phyloP scores from a whole-genome alignment of 768 basidiomycete genomes.

The Pulveroboletus sp. region DNA sequence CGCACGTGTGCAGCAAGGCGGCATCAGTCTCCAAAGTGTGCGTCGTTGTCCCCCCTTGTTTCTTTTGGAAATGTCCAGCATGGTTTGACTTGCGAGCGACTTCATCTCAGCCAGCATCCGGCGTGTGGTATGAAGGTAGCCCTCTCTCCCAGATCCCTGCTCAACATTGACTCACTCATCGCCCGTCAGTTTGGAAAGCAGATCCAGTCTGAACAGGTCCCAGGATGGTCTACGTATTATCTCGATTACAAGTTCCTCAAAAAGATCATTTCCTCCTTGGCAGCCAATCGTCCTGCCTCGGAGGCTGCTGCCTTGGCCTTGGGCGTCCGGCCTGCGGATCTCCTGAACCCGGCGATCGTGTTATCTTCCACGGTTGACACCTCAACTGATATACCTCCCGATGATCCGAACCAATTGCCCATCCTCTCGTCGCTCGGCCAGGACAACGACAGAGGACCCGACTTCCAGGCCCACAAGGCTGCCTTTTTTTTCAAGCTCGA shows the following conservation, averaged over 20 bases:
- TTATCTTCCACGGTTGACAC: constrained; percentile 18
- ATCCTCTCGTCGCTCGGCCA: constrained; percentile 60
- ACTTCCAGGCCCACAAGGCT: constrained; percentile 93
- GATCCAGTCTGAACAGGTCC: constrained; percentile 92
- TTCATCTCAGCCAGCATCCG: constrained; percentile 10
- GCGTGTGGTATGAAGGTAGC: constrained; percentile 33
- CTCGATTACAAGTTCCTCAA: constrained; percentile 98
- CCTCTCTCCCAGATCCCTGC: neutral
- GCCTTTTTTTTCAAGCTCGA: constrained; percentile 99
- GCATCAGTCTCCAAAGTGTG: constrained; percentile 12
- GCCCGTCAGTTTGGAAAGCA: constrained; percentile 91
- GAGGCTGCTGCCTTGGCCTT: constrained; percentile 86
- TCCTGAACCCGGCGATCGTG: constrained; percentile 34
- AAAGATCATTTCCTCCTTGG: constrained; percentile 96
- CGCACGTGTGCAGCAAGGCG: constrained; percentile 17
- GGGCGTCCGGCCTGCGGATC: constrained; percentile 70
- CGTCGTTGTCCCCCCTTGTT: constrained; percentile 4
- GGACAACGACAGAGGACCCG: constrained; percentile 73
- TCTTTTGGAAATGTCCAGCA: constrained; percentile 20
- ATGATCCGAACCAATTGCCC: constrained; percentile 50
- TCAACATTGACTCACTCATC: neutral
- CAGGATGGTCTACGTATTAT: constrained; percentile 95
- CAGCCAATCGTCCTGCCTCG: constrained; percentile 83
- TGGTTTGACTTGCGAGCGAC: constrained; percentile 24
- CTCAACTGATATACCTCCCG: constrained; percentile 19